Evolutionary conservation across 2,329 filamentous ascomycete species (phyloP), one percentile per base, ranked within the genome.

Genomic region (Pseudogymnoascus sp.): DNA sequence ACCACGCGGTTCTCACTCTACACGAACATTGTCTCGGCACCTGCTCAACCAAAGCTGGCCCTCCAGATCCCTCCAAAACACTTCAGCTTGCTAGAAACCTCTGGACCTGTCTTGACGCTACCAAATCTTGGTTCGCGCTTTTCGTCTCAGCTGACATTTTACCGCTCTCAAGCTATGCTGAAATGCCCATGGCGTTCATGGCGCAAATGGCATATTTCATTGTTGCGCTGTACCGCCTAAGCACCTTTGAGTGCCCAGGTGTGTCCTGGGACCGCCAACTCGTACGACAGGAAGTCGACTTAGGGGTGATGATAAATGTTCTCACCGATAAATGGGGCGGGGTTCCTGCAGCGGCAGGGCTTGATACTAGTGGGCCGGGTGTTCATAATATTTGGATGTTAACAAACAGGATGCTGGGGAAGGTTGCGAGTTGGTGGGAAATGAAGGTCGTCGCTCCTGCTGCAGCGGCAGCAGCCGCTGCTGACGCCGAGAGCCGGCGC

Each of bases 161-260:
- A 12, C 46, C 46, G n/a, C 46, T 56, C 26, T 56, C 46, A 31
- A 56, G 46, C 26, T 56, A 56, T 56, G 46, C 46, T 11, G 46
- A 56, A 56, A 56, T 56, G 46, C 46, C 46, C 26, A 56, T 56
- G 46, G n/a, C 46, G n/a, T 11, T 56, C n/a, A 56, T 56, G 46
- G 14, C 46, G n/a, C 46, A 56, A 33, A 56, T 56, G 46, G 46
- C 46, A 19, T 26, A 56, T 56, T 56, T 56, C 46, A 11, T 56
- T 56, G 28, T 56, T 4, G 46, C 28, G n/a, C 46, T 56, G 26
- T 56, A 56, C 28, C 46, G 46, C 10, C 28, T 56, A 19, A 56
- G 46, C 16, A 56, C 46, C n/a, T 56, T 56, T 6, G 46, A 56
- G 26, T 31, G 26, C n/a, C 46, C 46, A 33, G 46, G 46, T 19